A percentile compares a stretch with the other conserved stretches of the same genome.
phyloP scores from a whole-genome alignment of 805 yeast species.

The Saccharomyces paradoxus region DNA sequence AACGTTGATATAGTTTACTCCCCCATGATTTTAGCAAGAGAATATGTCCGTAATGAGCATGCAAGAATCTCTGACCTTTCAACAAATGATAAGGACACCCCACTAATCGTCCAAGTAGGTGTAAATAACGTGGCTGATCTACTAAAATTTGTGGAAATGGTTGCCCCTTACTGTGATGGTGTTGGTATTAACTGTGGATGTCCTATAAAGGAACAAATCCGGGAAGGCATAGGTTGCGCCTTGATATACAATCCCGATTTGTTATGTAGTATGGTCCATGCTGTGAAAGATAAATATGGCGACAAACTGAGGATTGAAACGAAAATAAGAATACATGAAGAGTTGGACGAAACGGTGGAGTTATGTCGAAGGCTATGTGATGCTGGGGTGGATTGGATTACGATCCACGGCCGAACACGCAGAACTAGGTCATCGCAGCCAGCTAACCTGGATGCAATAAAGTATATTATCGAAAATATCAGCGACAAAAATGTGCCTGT shows the following conservation, averaged over 20 bases:
- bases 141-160: conserved; percentile 75
- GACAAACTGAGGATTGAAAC: conserved; percentile 72
- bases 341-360: conserved; percentile 60
- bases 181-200: conserved; percentile 96
- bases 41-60: conserved; percentile 73
- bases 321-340: conserved; percentile 80
- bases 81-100: conserved; percentile 61
- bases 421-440: conserved; percentile 79
- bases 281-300: conserved; percentile 72
- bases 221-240: conserved; percentile 97
- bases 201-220: conserved; percentile 88
- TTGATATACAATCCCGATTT: conserved; percentile 75
- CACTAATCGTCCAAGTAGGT: conserved; percentile 85
- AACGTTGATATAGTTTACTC: conserved; percentile 78
- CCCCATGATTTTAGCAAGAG: conserved; percentile 95
- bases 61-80: conserved; percentile 84
- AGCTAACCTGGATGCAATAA: conserved; percentile 76
- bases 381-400: conserved; percentile 88
- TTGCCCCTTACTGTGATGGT: conserved; percentile 87
- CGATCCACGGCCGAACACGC: conserved; percentile 88
- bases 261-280: conserved; percentile 75
- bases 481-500: conserved; percentile 58
- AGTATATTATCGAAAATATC: conserved; percentile 41
- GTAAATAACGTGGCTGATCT: conserved; percentile 77
- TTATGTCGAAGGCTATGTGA: conserved; percentile 68